Base-by-base conservation (phyloP, 2,329 filamentous ascomycete species). In the Conoideocrella luteorostrata region DNA sequence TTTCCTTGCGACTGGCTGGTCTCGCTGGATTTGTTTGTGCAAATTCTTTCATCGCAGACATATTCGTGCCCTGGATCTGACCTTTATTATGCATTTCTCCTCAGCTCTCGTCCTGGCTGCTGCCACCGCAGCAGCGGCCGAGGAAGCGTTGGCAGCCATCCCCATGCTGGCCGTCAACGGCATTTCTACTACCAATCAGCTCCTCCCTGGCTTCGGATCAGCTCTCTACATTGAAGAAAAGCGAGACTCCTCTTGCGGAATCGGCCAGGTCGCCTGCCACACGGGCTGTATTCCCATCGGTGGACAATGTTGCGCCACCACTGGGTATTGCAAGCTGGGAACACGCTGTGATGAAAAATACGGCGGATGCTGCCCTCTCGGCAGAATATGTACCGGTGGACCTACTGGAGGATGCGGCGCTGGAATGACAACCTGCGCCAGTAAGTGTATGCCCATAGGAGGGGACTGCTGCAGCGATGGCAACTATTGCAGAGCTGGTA, bases 391-490 rank as follows among this genome's bases (percentile, higher is more conserved):
- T 22, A 39, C 21, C 36, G 20, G 15, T 15, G 36, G 36, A 24
- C 36, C 36, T 15, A 17, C 23, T 7, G 36, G 36, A 11, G 36
- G 36, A 7, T 41, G 38, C 38, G 38, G 28, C 28, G 13, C 38
- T 11, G 28, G 28, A 21, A 30, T 20, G 10, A 41, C 26, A 7
- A 17, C 20, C 11, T 41, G 38, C 38, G 15, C 18, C 10, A 21
- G 32, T 13, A 32, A 32, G 28, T 41, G 38, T 13, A 41, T 41
- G 30, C 29, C 39, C 39, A 12, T 13, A 7, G 39, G 39, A 13
- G 28, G 21, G 7, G 39, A 41, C 28, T 41, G 39, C 39, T 41
- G 39, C 39, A 35, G n/a, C 21, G 21, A 41, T 30, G 39, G 39
- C 29, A 41, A n/a, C 29, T 41, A 24, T 20, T 41, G 39, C 39